Base-by-base conservation (phyloP, 139 green algal species). In the Micromonas pusilla region DNA sequence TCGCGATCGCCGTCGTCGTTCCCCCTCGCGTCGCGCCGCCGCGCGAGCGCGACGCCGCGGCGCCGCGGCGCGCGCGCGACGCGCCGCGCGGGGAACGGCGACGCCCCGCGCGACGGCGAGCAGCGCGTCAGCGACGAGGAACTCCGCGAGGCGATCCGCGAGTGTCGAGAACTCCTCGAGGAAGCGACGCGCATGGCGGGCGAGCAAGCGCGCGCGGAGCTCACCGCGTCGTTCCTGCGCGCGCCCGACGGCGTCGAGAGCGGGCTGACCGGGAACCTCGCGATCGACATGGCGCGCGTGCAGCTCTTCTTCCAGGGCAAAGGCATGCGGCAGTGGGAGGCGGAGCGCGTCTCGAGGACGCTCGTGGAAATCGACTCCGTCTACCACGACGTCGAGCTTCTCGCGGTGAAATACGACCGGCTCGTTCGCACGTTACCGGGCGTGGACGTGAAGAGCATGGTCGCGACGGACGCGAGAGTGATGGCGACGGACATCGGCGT, bases 351-450 rank as follows among this genome's bases (percentile, higher is more conserved):
- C 19, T 28, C 68, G 5, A 62, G 36, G 21, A 39, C 52, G 2
- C 32, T 75, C 34, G 20, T 33, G 4, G 23, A 25, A 0, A 30
- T 33, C 34, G 5, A 75, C 31, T 38, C 36, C 2, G 6, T 75
- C 19, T 75, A 75, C 37, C 21, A 62, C n/a, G 68, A 75, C 37
- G 37, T 28, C 25, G 68, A 63, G n/a, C 37, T 34, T 31, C 53
- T 75, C 19, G 38, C 38, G 37, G 68, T 75, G 37, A 28, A 75
- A 63, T 32, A 33, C 20, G 68, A 75, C 37, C 23, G 68, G 25
- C 26, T 75, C 34, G 68, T 62, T 19, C n/a, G 30, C 1, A 39
- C 68, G 68, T 36, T 75, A 19, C 68, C 37, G 36, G 68, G 26
- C 3, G 37, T 75, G 4, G 38, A 75, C 25, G 37, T 75, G 19